Conservation (phyloP, 2,329 filamentous ascomycete species). For the Trichoderma koningiopsis region DNA sequence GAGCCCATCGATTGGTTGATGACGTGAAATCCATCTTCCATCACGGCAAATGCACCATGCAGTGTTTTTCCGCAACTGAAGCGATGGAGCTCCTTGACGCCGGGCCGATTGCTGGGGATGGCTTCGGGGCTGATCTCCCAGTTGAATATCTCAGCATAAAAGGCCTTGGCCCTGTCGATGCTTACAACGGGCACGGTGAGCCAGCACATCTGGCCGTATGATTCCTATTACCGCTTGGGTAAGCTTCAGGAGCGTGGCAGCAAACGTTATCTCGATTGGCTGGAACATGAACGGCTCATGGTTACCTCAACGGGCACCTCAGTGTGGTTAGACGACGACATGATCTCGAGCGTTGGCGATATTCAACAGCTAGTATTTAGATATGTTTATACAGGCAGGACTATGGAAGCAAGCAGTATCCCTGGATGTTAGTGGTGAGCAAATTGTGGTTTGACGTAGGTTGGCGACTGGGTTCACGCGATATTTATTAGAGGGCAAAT, state of each 20-base stretch:
- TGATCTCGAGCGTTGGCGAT: background rate
- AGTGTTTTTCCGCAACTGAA: constrained; percentile 39
- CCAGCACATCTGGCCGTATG: constrained; percentile 43
- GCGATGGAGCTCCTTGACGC: constrained; percentile 38
- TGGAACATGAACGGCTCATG: background rate
- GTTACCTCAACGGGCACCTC: constrained; percentile 19
- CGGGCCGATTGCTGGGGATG: constrained; percentile 28
- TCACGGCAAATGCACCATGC: constrained; percentile 41
- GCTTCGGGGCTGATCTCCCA: constrained; percentile 37
- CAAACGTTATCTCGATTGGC: background rate
- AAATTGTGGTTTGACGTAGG: background rate
- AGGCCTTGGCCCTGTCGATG: constrained; percentile 39
- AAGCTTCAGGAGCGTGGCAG: background rate
- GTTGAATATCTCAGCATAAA: constrained; percentile 42
- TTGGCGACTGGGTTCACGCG: background rate
- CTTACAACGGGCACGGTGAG: constrained; percentile 44
- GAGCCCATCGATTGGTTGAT: constrained; percentile 33
- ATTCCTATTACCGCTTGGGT: constrained; percentile 8
- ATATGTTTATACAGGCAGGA: background rate
- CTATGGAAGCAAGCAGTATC: background rate
- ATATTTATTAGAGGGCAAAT: background rate
- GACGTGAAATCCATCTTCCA: constrained; percentile 37
- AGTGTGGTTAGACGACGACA: background rate
- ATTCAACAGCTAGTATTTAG: background rate
- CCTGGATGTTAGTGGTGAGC: background rate